Base-by-base conservation (phyloP, 306 rosid genomes). In the Cucumis hystrix region DNA sequence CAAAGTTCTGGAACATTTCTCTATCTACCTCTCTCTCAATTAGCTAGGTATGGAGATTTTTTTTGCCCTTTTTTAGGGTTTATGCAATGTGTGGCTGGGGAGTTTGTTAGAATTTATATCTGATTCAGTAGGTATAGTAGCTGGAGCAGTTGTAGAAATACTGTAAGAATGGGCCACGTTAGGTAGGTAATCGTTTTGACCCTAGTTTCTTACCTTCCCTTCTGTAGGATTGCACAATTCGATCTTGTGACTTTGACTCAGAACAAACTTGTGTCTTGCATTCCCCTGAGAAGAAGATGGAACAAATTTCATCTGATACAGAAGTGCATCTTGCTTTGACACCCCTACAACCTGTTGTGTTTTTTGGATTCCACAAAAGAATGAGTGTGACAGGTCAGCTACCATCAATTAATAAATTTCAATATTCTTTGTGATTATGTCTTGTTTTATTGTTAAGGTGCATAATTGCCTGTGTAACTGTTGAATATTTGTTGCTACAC, bases 281-380 rank as follows among this genome's bases (percentile, higher is more conserved):
- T 87, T 96, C 97, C 30, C 97, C 98, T 21, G 99, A 92, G 86
- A 96, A 86, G 88, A 96, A 86, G 92, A 65, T 79, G 37, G 99
- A 96, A 56, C 90, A 85, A 72, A 83, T 96, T 86, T 89, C 88
- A 77, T 83, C 93, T 78, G 97, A 92, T 60, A 51, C 93, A 49
- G 99, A 96, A 80, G 98, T 96, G 82, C 99, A 96, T 91, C 81
- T 96, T 76, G 99, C 99, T 80, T 78, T 96, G 88, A 92, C 98
- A 28, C 96, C 99, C 54, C 90, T 87, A 52, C 99, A 91, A 68
- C 89, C 88, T 41, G 85, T 96, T 73, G 99, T 88, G 79, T 96
- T 96, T 86, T 96, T 96, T 3, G 99, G 99, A 52, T 96, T 96
- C 77, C 98, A 88, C 76, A 85, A 81, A 81, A 89, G 97, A 75